Base-by-base conservation (phyloP, 805 yeast genomes). In the Suhomyces sp. region DNA sequence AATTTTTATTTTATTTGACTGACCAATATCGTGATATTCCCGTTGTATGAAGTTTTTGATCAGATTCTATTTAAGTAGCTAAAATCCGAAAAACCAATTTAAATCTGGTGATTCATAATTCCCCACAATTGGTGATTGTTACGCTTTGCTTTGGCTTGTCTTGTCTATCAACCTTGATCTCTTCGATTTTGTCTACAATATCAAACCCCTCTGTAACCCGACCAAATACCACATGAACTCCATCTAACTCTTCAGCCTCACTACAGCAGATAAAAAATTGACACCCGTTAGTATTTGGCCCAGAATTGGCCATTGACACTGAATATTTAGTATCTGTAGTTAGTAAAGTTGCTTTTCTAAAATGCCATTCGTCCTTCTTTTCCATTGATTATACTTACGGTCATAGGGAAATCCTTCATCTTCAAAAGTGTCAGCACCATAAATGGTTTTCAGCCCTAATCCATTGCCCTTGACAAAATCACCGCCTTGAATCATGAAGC, bases 151-250 rank as follows among this genome's bases (percentile, higher is more conserved):
- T 9, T 6, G 44, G 44, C 16, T 12, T 25, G n/a, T 40, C 41
- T 8, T 15, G 24, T 11, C 10, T 6, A 9, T 22, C 22, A 7
- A 35, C 34, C 19, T n/a, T 20, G 4, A 31, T 34, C 3, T 17
- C 12, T 22, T 57, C 59, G 5, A 63, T 43, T 26, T 42, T 43
- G 27, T 47, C 45, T 22, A 64, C 54, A 9, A 59, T 51, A 9
- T 56, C 62, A 21, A 46, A 44, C 2, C 78, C 78, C 31, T 68
- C 76, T 5, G 70, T 52, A 5, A 74, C 72, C 22, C 52, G 47
- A 1, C 78, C 78, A 48, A 74, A 72, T 0, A 74, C 77, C 8
- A 71, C 76, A 41, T 73, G 76, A 42, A 64, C 69, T 1, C 68
- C 68, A 43, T 73, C 72, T 31, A 73, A 48, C 42, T 64, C 66